phyloP scores from a whole-genome alignment of 352 stramenopile genomes.

The Phytopythium oedochilum region DNA sequence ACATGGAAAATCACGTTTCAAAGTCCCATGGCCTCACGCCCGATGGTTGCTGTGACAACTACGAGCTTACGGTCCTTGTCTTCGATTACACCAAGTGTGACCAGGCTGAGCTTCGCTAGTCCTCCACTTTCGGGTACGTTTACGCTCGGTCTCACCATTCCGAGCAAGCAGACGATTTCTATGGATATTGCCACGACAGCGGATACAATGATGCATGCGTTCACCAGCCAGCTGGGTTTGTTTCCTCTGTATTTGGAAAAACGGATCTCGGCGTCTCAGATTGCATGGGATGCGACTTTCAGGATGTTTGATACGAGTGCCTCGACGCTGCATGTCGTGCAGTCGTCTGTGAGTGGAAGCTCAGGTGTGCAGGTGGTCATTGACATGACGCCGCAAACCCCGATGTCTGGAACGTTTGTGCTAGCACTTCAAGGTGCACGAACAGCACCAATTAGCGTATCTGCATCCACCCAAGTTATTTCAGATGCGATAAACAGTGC shows the following conservation, averaged over 20 bases:
- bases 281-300: constrained; percentile 29
- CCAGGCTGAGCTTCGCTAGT: constrained; percentile 7
- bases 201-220: constrained; percentile 4
- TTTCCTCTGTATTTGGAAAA: constrained; percentile 18
- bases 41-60: constrained; percentile 13
- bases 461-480: constrained; percentile 1
- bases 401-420: constrained; percentile 15
- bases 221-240: constrained; percentile 14
- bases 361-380: constrained; percentile 12
- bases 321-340: constrained; percentile 9
- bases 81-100: constrained; percentile 12
- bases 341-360: constrained; percentile 17
- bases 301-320: constrained; percentile 21
- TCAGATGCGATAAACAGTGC: constrained; percentile 5
- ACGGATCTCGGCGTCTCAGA: constrained; percentile 7
- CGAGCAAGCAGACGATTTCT: not conserved
- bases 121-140: constrained; percentile 16
- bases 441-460: constrained; percentile 1
- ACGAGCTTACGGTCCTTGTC: constrained; percentile 11
- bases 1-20: constrained; percentile 31
- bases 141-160: constrained; percentile 13
- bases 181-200: constrained; percentile 13
- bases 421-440: constrained; percentile 8
- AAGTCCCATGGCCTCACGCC: constrained; percentile 6
- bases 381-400: constrained; percentile 11